Percentiles rank a stretch among this genome's conserved stretches.
These are phyloP conservation scores for Podaxis carcinomalis DNA, from an alignment of 768 basidiomycete species.

Conservation along the genomic window DNA sequence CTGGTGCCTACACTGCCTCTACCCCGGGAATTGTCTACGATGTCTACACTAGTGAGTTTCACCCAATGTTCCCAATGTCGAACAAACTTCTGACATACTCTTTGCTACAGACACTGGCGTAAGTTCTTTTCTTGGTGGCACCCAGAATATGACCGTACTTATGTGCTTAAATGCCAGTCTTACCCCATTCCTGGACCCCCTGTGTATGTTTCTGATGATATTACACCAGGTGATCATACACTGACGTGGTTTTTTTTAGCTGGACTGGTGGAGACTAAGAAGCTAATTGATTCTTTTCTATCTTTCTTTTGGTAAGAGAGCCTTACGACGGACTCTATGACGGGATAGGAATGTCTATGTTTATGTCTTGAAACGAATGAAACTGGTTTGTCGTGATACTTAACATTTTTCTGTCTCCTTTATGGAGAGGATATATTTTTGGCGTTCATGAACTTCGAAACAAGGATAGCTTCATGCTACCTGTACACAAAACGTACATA, in stretches of 20 bases:
- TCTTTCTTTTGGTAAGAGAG: background rate
- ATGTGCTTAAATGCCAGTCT: slow-evolving; percentile 11
- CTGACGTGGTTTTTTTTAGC: background rate
- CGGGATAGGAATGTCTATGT: background rate
- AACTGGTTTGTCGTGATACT: background rate
- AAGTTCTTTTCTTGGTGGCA: background rate
- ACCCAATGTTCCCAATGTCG: background rate
- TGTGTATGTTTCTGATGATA: slow-evolving; percentile 25
- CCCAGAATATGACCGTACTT: background rate
- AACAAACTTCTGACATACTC: background rate
- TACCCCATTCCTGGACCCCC: slow-evolving; percentile 41
- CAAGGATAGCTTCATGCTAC: background rate
- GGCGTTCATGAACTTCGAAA: too few relatives aligned
- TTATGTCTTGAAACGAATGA: background rate
- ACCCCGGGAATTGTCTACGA: slow-evolving; percentile 33
- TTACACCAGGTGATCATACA: background rate
- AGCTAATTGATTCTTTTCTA: background rate
- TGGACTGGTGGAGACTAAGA: slow-evolving; percentile 16
- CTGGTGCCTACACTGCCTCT: slow-evolving; percentile 32
- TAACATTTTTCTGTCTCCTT: background rate
- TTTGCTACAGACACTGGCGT: slow-evolving; percentile 9
- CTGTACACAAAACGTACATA: background rate
- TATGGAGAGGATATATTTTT: background rate
- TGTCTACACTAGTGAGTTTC: slow-evolving; percentile 26
- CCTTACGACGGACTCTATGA: background rate